Evolutionary conservation across 768 basidiomycete genomes (phyloP), one percentile per base, ranked within the genome.

Genomic region (Pleurotus salmoneostramineus): DNA sequence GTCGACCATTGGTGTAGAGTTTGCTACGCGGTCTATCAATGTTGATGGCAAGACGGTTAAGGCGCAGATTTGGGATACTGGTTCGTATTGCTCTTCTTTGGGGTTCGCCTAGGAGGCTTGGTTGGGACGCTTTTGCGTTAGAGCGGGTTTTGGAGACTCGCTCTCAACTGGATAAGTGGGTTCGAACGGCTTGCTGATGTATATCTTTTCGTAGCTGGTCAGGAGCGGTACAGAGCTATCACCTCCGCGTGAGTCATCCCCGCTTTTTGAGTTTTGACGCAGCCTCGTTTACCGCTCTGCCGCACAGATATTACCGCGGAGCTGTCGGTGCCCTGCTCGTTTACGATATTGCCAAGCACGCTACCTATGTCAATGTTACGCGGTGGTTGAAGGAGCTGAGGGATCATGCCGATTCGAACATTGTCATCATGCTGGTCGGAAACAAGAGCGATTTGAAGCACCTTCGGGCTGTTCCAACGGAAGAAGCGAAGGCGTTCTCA

Each of bases 401-500:
- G 60, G 95, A 98, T 71, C 95, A 98, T 68, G 95, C 95, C 56
- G 88, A 91, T 69, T 87, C 89, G 56, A 94, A 90, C 77, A 94
- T 94, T 59, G 93, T 92, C 54, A 96, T 96, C 69, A 95, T 95
- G 93, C 83, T 95, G 40, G 93, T 96, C 8, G 94, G 94, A 10
- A 98, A 98, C 81, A 98, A 99, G 88, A 95, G 93, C 71, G 97
- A 99, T 83, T 87, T 99, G 81, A 95, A 97, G 76, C 97, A 98
- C 71, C 73, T 98, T 66, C 79, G 97, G 62, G 96, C 95, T 44
- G 95, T 98, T 40, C 89, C 96, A 34, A 98, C 95, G 33, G 97
- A 99, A 50, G 97, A 99, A 79, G 96, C 95, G 50, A 97, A 93
- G 80, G 77, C 78, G 8, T 98, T 98, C 72, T 76, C 94, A 36